Conservation (phyloP, 441 rosid species). For the Manihot esculenta region DNA sequence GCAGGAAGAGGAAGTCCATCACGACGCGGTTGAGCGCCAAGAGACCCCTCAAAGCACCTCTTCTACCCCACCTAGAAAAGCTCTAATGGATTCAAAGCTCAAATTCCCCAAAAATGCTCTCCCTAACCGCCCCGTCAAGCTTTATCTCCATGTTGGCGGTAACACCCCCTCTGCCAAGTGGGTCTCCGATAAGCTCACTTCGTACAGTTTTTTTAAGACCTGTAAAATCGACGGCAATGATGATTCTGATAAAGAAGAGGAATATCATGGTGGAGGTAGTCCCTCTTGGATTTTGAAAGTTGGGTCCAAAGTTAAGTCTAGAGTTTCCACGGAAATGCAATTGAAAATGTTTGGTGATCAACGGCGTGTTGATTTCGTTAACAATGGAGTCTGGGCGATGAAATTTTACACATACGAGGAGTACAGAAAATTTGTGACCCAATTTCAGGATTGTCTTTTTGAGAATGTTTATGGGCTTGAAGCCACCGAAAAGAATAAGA, state of each 20-base stretch:
- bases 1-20: slow-evolving; percentile 40
- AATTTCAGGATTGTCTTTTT: slow-evolving; percentile 72
- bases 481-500: slow-evolving; percentile 75
- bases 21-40: slow-evolving; percentile 46
- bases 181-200: slow-evolving; percentile 67
- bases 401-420: slow-evolving; percentile 65
- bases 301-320: slow-evolving; percentile 56
- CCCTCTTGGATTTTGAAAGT: slow-evolving; percentile 69
- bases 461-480: slow-evolving; percentile 79
- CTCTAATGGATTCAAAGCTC: slow-evolving; percentile 74
- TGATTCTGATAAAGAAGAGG: slow-evolving; percentile 37
- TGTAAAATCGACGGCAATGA: slow-evolving; percentile 36
- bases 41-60: slow-evolving; percentile 29
- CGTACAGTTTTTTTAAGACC: slow-evolving; percentile 45
- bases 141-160: slow-evolving; percentile 79
- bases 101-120: slow-evolving; percentile 30
- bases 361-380: slow-evolving; percentile 81
- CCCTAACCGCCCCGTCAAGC: slow-evolving; percentile 51
- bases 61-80: slow-evolving; percentile 38
- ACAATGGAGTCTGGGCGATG: slow-evolving; percentile 82
- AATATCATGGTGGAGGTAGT: slow-evolving; percentile 28
- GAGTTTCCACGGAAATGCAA: slow-evolving; percentile 64
- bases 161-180: slow-evolving; percentile 88
- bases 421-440: slow-evolving; percentile 45
- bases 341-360: slow-evolving; percentile 68